These are phyloP conservation scores for Beauveria pseudobassiana DNA, from an alignment of 2,329 filamentous ascomycete species.

Conservation along the genomic window DNA sequence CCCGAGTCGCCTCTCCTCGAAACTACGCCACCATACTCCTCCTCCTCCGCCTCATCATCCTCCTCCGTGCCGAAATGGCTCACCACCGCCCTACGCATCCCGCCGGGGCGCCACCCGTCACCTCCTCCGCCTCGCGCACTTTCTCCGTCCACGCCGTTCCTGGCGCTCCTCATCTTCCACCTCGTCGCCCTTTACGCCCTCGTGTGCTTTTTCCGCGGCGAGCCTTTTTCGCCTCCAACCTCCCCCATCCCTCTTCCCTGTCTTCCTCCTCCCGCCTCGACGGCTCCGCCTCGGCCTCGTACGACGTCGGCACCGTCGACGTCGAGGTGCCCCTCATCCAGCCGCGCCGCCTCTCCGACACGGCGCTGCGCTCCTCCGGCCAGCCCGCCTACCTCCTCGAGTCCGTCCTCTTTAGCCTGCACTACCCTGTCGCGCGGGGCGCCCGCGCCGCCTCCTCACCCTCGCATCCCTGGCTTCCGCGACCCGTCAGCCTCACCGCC, in stretches of 20 bases:
- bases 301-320: conserved; percentile 40
- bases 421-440: conserved; percentile 35
- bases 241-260: conserved; percentile 23
- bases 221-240: conserved; percentile 34
- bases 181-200: conserved; percentile 8
- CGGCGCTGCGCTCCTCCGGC: conserved; percentile 26
- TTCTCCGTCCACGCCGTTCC: conserved; percentile 2
- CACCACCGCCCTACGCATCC: neutral
- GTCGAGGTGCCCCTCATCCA: conserved; percentile 35
- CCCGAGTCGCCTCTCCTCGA: conserved; percentile 8
- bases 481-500: conserved; percentile 35
- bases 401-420: conserved; percentile 42
- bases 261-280: conserved; percentile 29
- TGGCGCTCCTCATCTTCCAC: conserved; percentile 2
- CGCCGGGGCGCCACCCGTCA: neutral
- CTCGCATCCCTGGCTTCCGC: conserved; percentile 38
- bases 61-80: conserved; percentile 9
- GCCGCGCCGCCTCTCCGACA: conserved; percentile 24
- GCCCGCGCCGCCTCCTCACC: conserved; percentile 16
- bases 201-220: conserved; percentile 23
- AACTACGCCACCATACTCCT: neutral
- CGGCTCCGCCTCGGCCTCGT: conserved; percentile 14
- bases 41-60: neutral
- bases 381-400: conserved; percentile 37
- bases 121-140: neutral